Evolutionary conservation across 2,329 filamentous ascomycete species (phyloP), one percentile per base, ranked within the genome.

Genomic region (Neocucurbitaria cava): DNA sequence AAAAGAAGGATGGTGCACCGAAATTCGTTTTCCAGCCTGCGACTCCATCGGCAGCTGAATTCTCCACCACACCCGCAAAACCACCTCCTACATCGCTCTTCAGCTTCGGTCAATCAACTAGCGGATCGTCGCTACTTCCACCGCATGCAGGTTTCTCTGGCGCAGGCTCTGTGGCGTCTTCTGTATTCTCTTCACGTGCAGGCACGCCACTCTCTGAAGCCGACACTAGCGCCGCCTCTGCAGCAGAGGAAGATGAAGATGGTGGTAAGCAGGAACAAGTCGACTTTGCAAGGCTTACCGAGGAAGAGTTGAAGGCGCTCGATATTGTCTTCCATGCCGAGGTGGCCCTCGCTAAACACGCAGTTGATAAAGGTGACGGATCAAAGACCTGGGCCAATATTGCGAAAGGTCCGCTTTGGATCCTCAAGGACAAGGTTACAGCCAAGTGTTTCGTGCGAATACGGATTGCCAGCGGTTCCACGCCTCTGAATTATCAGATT

Each of bases 341-440:
- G 30, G 56, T 58, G 13, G 65, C 66, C 17, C 53, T 74, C 33
- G 66, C 66, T 39, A 71, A 72, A 54, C 60, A 70, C 44, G 58
- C 66, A 36, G 59, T 69, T 21, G 62, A 65, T 24, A 59, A 70
- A 33, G 59, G 59, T 15, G 54, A 62, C 26, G 64, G 58, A 13
- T 23, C 38, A 35, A 72, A 72, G 52, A 53, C 55, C 1, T 77
- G 73, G 73, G 62, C 68, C 23, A 72, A 61, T 43, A 52, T 70
- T 28, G 70, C 67, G 2, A 69, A 65, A 24, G 74, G 72, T 11
- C 68, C 69, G 3, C 54, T 77, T 3, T 74, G 69, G 61, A 71
- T 77, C 24, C 65, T 77, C 39, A 73, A 72, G 57, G 67, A 74
- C 55, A 76, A 76, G 49, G 58, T 65, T 39, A 69, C 62, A 20